Base-by-base conservation (phyloP, 306 rosid species). In the Dryas alaskensis region DNA sequence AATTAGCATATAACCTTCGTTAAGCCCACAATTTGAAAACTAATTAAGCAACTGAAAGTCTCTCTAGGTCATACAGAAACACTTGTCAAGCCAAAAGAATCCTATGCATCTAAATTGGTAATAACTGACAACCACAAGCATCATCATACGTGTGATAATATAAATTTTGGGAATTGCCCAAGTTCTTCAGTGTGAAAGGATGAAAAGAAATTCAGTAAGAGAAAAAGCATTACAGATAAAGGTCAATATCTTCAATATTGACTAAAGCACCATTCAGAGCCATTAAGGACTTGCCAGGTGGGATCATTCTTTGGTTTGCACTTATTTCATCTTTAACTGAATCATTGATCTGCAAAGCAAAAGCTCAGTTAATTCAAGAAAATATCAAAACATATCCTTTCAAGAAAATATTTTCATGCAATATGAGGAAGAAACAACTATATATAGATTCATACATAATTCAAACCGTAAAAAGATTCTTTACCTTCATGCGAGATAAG, bases 221-320 rank as follows among this genome's bases (percentile, higher is more conserved):
- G 87, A 51, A 80, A 86, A 83, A 75, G 62, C 76, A 90, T 92
- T 94, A 94, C 99, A 87, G 83, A 83, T 92, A 84, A 72, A 94
- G 97, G 90, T 94, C 99, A 80, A 92, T 70, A 79, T 94, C 99
- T 73, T 94, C 99, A 2, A 92, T 89, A 86, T 84, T 94, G 97
- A 94, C 69, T 84, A 94, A 83, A 86, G 96, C 99, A 74, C 99
- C 97, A 73, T 94, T 94, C 84, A 94, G 67, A 76, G 98, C 99
- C 95, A 94, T 92, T 84, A 94, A 88, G 73, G 97, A 94, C 90
- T 94, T 94, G 84, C 99, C 99, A 82, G 99, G 96, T 69, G 97
- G 99, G 80, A 94, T 82, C 99, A 94, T 92, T 79, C 89, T 90
- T 86, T 94, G 99, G 85, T 94, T 94, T 72, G 93, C 94, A 68